Conservation (phyloP, 108 stramenopile genomes). For the Nitzschia sp. region DNA sequence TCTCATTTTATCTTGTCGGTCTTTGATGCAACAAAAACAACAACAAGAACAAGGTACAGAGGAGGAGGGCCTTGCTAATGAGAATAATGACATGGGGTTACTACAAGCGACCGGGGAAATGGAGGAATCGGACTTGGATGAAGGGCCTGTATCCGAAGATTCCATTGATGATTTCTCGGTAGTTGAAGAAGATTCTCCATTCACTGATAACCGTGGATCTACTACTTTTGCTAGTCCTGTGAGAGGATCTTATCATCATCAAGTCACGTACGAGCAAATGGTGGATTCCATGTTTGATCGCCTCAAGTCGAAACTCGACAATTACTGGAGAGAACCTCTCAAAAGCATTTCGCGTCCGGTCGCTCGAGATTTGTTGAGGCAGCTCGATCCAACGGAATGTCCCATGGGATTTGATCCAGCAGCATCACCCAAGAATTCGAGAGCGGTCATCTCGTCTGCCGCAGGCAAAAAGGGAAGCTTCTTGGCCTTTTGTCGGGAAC, state of each 20-base stretch:
- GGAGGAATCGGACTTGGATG: background rate
- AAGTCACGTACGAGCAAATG: constrained; percentile 20
- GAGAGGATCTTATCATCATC: background rate
- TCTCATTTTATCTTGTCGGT: constrained; percentile 57
- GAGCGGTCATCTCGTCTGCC: background rate
- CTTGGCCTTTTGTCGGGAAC: constrained; percentile 61
- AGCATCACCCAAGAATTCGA: constrained; percentile 3
- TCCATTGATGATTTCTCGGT: background rate
- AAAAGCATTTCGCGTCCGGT: constrained; percentile 59
- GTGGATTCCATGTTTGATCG: constrained; percentile 37
- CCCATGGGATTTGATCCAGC: constrained; percentile 84
- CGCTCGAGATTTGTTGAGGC: constrained; percentile 58
- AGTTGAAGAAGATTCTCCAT: background rate
- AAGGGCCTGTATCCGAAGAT: no score
- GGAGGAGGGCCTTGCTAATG: background rate
- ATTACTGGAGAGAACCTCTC: constrained; percentile 71
- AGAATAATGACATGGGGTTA: background rate
- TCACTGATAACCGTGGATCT: background rate
- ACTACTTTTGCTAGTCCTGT: background rate
- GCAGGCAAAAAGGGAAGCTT: constrained; percentile 58
- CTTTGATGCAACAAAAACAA: background rate
- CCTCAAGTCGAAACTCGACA: constrained; percentile 39
- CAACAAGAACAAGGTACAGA: background rate
- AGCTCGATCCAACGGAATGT: constrained; percentile 60
- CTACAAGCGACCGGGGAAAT: no score